These are phyloP conservation scores for Melanomma pulvis-pyrius DNA, from an alignment of 495 filamentous ascomycete species.

Conservation along the genomic window DNA sequence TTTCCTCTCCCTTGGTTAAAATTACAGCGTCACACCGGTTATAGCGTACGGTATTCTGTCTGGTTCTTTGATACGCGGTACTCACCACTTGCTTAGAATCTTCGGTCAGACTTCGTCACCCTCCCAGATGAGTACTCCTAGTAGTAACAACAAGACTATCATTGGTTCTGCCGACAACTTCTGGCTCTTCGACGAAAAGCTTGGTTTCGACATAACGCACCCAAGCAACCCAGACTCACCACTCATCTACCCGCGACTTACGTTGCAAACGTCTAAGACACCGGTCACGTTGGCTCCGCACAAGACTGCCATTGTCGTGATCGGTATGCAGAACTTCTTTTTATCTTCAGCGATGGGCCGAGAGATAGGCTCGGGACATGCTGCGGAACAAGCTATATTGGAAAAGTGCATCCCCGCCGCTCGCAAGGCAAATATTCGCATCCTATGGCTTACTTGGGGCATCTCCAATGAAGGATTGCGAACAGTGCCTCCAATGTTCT, in stretches of 20 bases:
- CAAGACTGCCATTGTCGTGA: constrained; percentile 56
- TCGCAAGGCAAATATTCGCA: constrained; percentile 52
- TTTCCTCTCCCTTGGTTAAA: too few relatives aligned
- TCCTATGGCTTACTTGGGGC: constrained; percentile 66
- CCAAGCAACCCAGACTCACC: constrained; percentile 1
- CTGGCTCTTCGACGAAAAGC: too few relatives aligned
- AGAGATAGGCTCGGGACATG: constrained; percentile 38
- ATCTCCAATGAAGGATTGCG: constrained; percentile 57
- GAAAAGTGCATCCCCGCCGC: constrained; percentile 49
- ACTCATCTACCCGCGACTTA: constrained; percentile 11
- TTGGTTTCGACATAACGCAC: constrained; percentile 46
- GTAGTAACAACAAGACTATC: too few relatives aligned
- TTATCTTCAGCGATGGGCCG: constrained; percentile 49
- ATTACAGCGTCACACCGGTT: too few relatives aligned
- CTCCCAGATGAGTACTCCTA: too few relatives aligned
- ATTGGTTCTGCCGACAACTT: too few relatives aligned
- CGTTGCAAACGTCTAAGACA: constrained; percentile 36
- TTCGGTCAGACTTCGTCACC: too few relatives aligned
- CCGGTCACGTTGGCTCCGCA: constrained; percentile 49
- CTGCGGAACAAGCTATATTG: constrained; percentile 42
- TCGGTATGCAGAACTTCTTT: constrained; percentile 68
- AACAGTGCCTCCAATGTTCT: constrained; percentile 53
- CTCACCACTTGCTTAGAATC: too few relatives aligned
- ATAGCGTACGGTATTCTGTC: too few relatives aligned
- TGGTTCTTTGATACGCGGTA: too few relatives aligned